A percentile compares a stretch with the other conserved stretches of the same genome.
phyloP scores from a whole-genome alignment of 2,329 filamentous ascomycete species.

The Orbilia oligospora region DNA sequence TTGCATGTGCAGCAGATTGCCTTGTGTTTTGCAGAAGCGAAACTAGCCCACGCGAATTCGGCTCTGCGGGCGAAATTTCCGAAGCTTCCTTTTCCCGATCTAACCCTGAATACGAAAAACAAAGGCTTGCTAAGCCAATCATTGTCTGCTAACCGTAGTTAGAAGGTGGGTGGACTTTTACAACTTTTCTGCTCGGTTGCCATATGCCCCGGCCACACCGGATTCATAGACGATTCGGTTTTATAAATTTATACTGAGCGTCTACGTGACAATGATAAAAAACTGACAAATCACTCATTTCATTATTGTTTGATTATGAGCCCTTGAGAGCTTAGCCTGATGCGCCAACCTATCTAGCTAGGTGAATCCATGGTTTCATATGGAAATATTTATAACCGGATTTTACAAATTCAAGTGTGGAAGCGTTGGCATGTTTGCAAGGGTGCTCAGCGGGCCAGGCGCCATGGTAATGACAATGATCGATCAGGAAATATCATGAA shows the following conservation, averaged over 20 bases:
- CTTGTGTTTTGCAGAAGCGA: slow-evolving; percentile 27
- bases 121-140: not conserved
- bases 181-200: too few species aligned
- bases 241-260: too few species aligned
- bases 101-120: too few species aligned
- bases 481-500: slow-evolving; percentile 8
- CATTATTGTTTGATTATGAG: not conserved
- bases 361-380: not conserved
- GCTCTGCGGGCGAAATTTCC: slow-evolving; percentile 46
- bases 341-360: not conserved
- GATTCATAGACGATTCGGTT: too few species aligned
- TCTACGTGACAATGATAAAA: not conserved
- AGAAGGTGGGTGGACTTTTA: not conserved
- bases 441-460: not conserved
- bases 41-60: slow-evolving; percentile 36
- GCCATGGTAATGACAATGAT: not conserved
- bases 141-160: slow-evolving; percentile 13
- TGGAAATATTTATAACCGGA: slow-evolving; percentile 4
- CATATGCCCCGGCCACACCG: too few species aligned
- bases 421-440: not conserved
- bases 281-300: slow-evolving; percentile 15
- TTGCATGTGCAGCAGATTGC: not conserved
- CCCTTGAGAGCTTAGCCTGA: not conserved
- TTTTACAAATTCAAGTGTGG: slow-evolving; percentile 11
- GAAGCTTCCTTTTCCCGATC: not conserved